Conservation (phyloP, 495 filamentous ascomycete genomes). For the Penicillium coffeae region DNA sequence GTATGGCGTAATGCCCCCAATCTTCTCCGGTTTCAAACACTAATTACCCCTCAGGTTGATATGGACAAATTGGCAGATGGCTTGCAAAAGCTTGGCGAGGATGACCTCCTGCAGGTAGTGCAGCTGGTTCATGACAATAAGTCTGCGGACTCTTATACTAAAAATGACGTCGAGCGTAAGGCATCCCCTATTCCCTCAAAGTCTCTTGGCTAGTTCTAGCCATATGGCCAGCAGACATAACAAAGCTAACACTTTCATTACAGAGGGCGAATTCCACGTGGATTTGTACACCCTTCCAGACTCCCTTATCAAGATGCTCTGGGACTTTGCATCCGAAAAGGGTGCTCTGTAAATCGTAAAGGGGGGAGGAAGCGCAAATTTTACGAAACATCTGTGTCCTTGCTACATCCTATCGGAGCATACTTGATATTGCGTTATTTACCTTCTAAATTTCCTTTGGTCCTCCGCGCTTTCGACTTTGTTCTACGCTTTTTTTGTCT, state of each 20-base stretch:
- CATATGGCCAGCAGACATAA: too few species aligned
- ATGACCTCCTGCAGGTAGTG: slow-evolving; percentile 89
- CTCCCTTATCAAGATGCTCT: slow-evolving; percentile 74
- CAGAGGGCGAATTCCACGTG: slow-evolving; percentile 97
- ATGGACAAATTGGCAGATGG: slow-evolving; percentile 98
- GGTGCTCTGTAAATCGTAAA: slow-evolving; percentile 33
- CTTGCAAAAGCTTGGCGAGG: slow-evolving; percentile 76
- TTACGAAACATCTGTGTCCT: background rate
- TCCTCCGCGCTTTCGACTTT: background rate
- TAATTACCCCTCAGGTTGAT: slow-evolving; percentile 58
- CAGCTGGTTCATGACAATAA: slow-evolving; percentile 99
- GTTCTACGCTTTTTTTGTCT: slow-evolving; percentile 5
- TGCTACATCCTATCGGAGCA: background rate
- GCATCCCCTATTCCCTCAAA: slow-evolving; percentile 9
- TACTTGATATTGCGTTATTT: background rate
- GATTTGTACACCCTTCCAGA: slow-evolving; percentile 96
- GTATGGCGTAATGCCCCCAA: too few species aligned
- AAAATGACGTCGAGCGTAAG: slow-evolving; percentile 94
- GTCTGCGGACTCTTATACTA: slow-evolving; percentile 83
- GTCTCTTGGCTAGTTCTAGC: too few species aligned
- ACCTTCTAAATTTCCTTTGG: background rate
- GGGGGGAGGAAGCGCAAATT: background rate
- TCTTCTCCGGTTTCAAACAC: slow-evolving; percentile 14
- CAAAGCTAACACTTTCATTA: background rate
- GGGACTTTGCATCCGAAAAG: slow-evolving; percentile 69